Percentiles rank a stretch among this genome's conserved stretches.
phyloP scores from a whole-genome alignment of 202 grass and related monocot species.

The Musa balbisiana region DNA sequence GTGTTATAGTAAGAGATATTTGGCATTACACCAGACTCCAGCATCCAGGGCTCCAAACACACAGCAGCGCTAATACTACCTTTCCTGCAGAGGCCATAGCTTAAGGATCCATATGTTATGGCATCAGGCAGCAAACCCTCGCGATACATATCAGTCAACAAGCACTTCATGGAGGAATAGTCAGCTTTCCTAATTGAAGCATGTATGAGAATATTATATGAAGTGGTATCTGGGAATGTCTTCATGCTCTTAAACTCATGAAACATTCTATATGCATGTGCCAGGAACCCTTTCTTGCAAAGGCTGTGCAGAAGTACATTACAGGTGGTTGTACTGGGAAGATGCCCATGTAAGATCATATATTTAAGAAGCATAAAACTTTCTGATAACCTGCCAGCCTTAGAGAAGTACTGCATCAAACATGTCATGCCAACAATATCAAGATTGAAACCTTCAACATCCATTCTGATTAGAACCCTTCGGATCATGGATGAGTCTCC shows the following conservation, averaged over 20 bases:
- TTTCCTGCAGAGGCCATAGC: slow-evolving; percentile 23
- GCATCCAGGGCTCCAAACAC: slow-evolving; percentile 12
- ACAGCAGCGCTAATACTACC: slow-evolving; percentile 12
- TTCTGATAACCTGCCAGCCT: slow-evolving; percentile 11
- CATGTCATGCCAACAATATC: slow-evolving; percentile 29
- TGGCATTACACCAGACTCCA: slow-evolving; percentile 10
- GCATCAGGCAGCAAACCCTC: slow-evolving; percentile 17
- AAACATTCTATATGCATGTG: slow-evolving; percentile 22
- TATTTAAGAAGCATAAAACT: slow-evolving; percentile 21
- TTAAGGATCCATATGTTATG: slow-evolving; percentile 25
- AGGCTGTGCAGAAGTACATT: slow-evolving; percentile 27
- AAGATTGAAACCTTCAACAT: slow-evolving; percentile 21
- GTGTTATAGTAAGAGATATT: slow-evolving; percentile 30
- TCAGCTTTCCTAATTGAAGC: slow-evolving; percentile 21
- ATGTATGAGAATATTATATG: slow-evolving; percentile 36
- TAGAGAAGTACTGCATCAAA: slow-evolving; percentile 31
- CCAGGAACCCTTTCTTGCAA: slow-evolving; percentile 23
- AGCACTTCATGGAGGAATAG: slow-evolving; percentile 9
- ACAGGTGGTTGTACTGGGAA: slow-evolving; percentile 18
- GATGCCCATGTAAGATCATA: slow-evolving; percentile 16
- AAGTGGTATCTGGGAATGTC: slow-evolving; percentile 20
- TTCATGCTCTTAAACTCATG: slow-evolving; percentile 9
- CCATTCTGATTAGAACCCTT: slow-evolving; percentile 30
- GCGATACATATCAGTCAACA: slow-evolving; percentile 17
- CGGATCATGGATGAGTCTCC: slow-evolving; percentile 25